Evolutionary conservation across 1,284 basidiomycete genomes (phyloP), one percentile per base, ranked within the genome.

Genomic region (Sporisorium exsertum): DNA sequence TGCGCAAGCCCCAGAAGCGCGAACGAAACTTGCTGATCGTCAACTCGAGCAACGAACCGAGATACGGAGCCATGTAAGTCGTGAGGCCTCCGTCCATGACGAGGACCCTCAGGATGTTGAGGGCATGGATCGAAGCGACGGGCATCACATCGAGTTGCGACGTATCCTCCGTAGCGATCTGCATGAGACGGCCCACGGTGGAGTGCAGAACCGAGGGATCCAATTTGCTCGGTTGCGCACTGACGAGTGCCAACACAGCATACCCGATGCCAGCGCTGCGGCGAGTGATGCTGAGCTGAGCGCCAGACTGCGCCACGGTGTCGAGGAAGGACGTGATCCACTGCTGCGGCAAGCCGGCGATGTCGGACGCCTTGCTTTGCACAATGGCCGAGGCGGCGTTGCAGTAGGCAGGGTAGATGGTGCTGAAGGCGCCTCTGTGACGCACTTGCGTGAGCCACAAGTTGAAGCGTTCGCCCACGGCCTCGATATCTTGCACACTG

Each of bases 361-460:
- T 69, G 26, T 84, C 82, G 2, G 63, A 9, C 27, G 80, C 78
- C 15, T 67, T 56, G 42, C 75, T 77, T 6, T 71, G 72, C 3
- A 69, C 64, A 18, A 86, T 72, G 4, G 81, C 78, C 0, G 78
- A 62, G 10, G 84, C 83, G 0, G 82, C 75, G 18, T 78, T 68
- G 33, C 76, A 67, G 56, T 82, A 86, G 33, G 81, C 81, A 13
- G 86, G 86, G 54, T 84, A 84, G 20, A 86, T 72, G 29, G 81
- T 84, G 64, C 84, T 86, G 64, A 85, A 84, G 0, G 86, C 86
- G 13, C 86, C 86, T 13, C 86, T 81, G 51, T 86, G 86, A 1
- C 86, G 81, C 2, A 86, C 81, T 3, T 78, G 73, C 0, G 84
- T 81, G 35, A 86, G 66, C 86, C 86, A 86, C 32, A 69, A 60